Percentiles rank a stretch among this genome's conserved stretches.
Evolutionary conservation across 2,329 filamentous ascomycete genomes (phyloP).

Genomic region (Stachybotrys chartarum): DNA sequence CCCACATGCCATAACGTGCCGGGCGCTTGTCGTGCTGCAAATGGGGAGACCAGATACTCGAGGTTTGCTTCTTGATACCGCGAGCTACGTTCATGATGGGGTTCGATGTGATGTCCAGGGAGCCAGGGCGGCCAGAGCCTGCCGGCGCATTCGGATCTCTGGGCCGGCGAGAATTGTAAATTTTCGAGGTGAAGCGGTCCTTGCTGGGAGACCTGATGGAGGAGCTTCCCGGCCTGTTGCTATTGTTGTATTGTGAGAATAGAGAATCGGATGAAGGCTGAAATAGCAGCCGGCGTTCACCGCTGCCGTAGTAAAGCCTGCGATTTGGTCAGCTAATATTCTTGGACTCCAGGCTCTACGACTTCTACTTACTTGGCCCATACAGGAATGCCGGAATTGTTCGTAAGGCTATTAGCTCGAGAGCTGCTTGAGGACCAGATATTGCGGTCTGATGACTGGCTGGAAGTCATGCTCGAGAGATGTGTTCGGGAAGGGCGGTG

Average conservation of each 20-base stretch:
- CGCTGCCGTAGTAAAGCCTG: constrained; percentile 64
- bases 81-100: constrained; percentile 19
- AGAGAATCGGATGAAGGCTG: constrained; percentile 37
- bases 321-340: constrained; percentile 2
- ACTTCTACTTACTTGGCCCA: constrained; percentile 41
- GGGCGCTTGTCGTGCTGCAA: constrained; percentile 56
- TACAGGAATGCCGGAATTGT: constrained; percentile 36
- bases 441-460: constrained; percentile 42
- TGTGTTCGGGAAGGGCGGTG: constrained; percentile 46
- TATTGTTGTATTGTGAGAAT: constrained; percentile 33
- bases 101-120: constrained; percentile 37
- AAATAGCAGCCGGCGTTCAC: constrained; percentile 48
- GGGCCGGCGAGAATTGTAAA: constrained; percentile 39
- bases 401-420: constrained; percentile 35
- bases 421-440: constrained; percentile 46
- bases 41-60: constrained; percentile 68
- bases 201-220: constrained; percentile 41
- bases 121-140: constrained; percentile 15
- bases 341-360: background rate
- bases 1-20: constrained; percentile 58
- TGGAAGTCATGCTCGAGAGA: constrained; percentile 44
- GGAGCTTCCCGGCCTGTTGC: constrained; percentile 40
- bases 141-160: constrained; percentile 21
- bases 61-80: constrained; percentile 39
- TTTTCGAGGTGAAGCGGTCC: constrained; percentile 37